Base-by-base conservation (phyloP, 2,329 filamentous ascomycete genomes). In the Pyricularia sp. region DNA sequence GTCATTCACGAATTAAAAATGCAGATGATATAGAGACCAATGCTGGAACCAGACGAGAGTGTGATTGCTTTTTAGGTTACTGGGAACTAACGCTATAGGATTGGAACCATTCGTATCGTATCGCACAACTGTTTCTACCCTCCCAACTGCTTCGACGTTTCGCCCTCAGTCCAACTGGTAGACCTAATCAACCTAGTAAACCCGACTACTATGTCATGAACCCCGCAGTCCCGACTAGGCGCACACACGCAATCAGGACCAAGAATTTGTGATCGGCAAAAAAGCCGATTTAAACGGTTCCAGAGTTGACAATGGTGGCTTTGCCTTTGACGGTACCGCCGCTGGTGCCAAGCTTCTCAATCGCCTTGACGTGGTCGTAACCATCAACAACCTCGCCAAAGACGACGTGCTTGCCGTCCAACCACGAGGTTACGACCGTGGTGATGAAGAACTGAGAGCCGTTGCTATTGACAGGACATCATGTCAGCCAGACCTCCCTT, bases 391-490 rank as follows among this genome's bases (percentile, higher is more conserved):
- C 88, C 80, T 90, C 82, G 75, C 90, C 91, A 79, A 93, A 93
- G 75, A 92, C 89, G 77, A 92, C 89, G 83, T 94, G 90, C 77
- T 88, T 88, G 74, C 85, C 85, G 76, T 94, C 84, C 71, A 94
- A 83, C 83, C 96, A 96, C 65, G 88, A 87, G 67, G 94, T 97
- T 67, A 87, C 84, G 63, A 96, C 91, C 65, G 93, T 97, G 73
- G 93, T 97, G 75, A 97, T 81, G 83, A 97, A 97, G 84, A 97
- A 97, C 79, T 97, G 93, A 63, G 91, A 96, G 73, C 94, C 94
- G 81, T 99, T 99, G 77, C 94, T 96, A 68, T 78, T 79, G 30
- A 28, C 4, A 22, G 80, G 79, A 8, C 4, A 24, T 3, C 24
- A 22, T 35, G 6, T n/a, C 4, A 63, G 33, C n/a, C 31, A 49